Percentiles rank a stretch among this genome's conserved stretches.
Conservation (phyloP, 768 basidiomycete genomes). For the Lentinula guzmanii region DNA sequence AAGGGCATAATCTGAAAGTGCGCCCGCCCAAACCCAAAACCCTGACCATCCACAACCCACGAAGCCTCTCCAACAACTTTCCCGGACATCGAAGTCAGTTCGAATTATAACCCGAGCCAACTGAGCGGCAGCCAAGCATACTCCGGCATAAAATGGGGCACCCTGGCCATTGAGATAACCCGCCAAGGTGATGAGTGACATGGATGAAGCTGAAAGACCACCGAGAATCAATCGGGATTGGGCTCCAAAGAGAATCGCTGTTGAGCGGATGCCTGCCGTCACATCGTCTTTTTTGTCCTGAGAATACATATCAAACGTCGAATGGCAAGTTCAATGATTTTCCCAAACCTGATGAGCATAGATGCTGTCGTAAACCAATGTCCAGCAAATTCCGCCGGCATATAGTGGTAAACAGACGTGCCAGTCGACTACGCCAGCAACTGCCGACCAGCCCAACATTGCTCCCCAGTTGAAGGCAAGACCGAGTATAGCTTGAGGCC, state of each 20-base stretch:
- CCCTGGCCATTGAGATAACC: slow-evolving; percentile 78
- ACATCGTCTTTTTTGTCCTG: slow-evolving; percentile 93
- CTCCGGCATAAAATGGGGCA: slow-evolving; percentile 72
- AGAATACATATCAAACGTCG: background rate
- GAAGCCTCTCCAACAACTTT: slow-evolving; percentile 90
- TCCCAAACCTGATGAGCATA: slow-evolving; percentile 87
- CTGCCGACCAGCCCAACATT: slow-evolving; percentile 92
- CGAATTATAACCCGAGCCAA: slow-evolving; percentile 67
- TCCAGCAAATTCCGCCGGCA: slow-evolving; percentile 87
- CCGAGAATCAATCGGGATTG: slow-evolving; percentile 71
- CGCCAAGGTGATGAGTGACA: slow-evolving; percentile 71
- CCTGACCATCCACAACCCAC: slow-evolving; percentile 84
- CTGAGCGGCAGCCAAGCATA: slow-evolving; percentile 68
- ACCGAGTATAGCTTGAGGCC: slow-evolving; percentile 97
- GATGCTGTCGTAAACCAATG: slow-evolving; percentile 94
- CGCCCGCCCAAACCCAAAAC: slow-evolving; percentile 82
- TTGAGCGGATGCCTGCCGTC: slow-evolving; percentile 84
- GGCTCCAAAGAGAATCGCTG: slow-evolving; percentile 84
- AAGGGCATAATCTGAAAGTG: slow-evolving; percentile 52
- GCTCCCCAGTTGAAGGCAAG: slow-evolving; percentile 98
- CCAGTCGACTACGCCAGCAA: slow-evolving; percentile 80
- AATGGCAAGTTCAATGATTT: background rate
- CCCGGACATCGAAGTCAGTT: slow-evolving; percentile 70
- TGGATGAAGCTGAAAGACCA: slow-evolving; percentile 64
- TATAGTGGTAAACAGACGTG: slow-evolving; percentile 81